Base-by-base conservation (phyloP, 1,284 basidiomycete genomes). In the Trametes pubescens region DNA sequence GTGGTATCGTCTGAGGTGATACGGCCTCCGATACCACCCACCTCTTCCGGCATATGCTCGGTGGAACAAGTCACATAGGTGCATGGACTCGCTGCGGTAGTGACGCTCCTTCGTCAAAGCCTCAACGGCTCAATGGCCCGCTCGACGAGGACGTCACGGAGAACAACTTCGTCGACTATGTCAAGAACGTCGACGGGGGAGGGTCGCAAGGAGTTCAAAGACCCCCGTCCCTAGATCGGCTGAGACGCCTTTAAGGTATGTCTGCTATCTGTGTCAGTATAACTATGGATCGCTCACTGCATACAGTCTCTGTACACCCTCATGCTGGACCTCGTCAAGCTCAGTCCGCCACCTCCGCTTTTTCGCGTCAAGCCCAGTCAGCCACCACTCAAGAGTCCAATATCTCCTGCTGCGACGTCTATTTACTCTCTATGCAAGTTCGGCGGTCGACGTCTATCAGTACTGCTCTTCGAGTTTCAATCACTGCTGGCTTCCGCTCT, bases 61-160 rank as follows among this genome's bases (percentile, higher is more conserved):
- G 32, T 35, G 21, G 44, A 18, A 44, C 8, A 8, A 16, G 43
- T 22, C 18, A 22, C n/a, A 44, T 11, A 47, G 11, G 21, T 9
- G 26, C 26, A 13, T 51, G 29, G 49, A 8, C 29, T 51, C 8
- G 29, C 13, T 48, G 44, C 6, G 9, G 16, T 32, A 8, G 18
- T 34, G 3, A 32, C 34, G 22, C 24, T 34, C 32, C 34, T 46
- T 52, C 47, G 9, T n/a, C 49, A n/a, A 44, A 11, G 51, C 32
- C 32, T 26, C 43, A 59, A 35, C 29, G 57, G 57, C 57, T 52
- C 57, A 59, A 59, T 46, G 57, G 57, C 57, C 49, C 51, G 24
- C 49, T 44, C 32, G 51, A 26, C 29, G 21, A 51, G 26, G 22
- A 22, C 9, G 4, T 4, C n/a, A 8, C 2, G 13, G n/a, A 37